Evolutionary conservation across 2,329 filamentous ascomycete species (phyloP), one percentile per base, ranked within the genome.

Genomic region (Fusarium concolor): DNA sequence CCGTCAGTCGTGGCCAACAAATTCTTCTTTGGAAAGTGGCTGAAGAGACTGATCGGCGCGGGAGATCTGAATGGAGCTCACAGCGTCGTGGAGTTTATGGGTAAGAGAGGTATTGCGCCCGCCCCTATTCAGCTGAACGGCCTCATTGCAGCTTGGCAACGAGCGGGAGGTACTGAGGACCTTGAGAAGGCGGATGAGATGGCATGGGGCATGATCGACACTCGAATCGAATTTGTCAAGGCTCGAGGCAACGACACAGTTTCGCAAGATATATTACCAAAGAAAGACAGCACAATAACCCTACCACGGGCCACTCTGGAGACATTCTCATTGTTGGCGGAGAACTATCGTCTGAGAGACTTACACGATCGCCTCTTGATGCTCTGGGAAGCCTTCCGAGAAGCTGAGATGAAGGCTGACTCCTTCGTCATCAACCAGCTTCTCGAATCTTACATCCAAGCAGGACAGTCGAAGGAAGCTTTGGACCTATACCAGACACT

Each of bases 1-100:
- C 86, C 86, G 2, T 80, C 81, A 1, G 78, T 81, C 10, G 78
- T 88, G 38, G 82, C 81, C 49, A 96, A 96, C 77, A 89, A 90
- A 66, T 95, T 93, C 78, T 92, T 97, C 78, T 91, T 94, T 69
- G 92, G 90, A 33, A 94, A 93, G 72, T 97, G 94, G 94, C 85
- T 97, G 74, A 95, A 95, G 78, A 89, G 91, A 49, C 86, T 96
- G 10, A 91, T 96, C 56, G 90, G 90, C 17, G 87, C 89, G 59
- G 89, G 89, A 3, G 87, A 93, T 67, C 79, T 92, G 15, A 86
- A 91, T 57, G 91, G 90, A 3, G 92, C 93, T 5, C 84, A 87
- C 52, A 87, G 88, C 62, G 92, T 96, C 10, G 82, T 96, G 28
- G 86, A 91, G 15, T 84, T 94, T 66, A 95, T 96, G 91, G 88